Evolutionary conservation across 768 basidiomycete genomes (phyloP), one percentile per base, ranked within the genome.

Genomic region (Inosperma sp.): DNA sequence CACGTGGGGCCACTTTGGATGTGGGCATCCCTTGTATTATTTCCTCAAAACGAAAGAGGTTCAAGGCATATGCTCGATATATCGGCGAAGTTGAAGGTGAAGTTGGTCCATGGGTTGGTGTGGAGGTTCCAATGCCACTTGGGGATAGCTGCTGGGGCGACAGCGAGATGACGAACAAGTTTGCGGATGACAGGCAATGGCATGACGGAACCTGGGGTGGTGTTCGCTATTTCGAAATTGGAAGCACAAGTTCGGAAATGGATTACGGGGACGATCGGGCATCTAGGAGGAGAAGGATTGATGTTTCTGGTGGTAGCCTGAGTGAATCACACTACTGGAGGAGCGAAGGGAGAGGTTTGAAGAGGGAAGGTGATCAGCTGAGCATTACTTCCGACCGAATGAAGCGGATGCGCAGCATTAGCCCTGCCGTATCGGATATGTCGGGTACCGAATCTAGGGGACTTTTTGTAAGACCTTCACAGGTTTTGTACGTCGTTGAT

Each of bases 1-100:
- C 81, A 9, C 72, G 72, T 16, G 90, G 91, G 1, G 82, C 84
- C 3, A 87, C 83, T 9, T 79, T 94, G 29, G 85, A 88, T 29
- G 82, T 93, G 22, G 91, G 91, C 7, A 93, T 93, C 27, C 89
- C 92, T 0, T 93, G 92, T 69, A 91, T 93, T 64, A 86, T 93
- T 55, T 80, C 88, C 3, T 86, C 84, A 34, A 87, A 88, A 63
- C 78, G 86, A 30, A 84, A 85, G 55, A 79, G 89, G 7, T 91
- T 93, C 76, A 83, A 86, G 43, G 92, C 92, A 1, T 86, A 82
- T 60, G 92, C 90, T 17, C 73, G 91, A 4, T 93, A 94, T 63
- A 91, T 94, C 45, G 92, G 88, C 5, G 88, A 91, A 62, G 83
- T 94, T 2, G 76, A 80, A 42, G 92, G 91, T 30, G 88, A 92